Evolutionary conservation across 345 rosid genomes (phyloP).

Genomic region (Crucihimalaya himalaica): DNA sequence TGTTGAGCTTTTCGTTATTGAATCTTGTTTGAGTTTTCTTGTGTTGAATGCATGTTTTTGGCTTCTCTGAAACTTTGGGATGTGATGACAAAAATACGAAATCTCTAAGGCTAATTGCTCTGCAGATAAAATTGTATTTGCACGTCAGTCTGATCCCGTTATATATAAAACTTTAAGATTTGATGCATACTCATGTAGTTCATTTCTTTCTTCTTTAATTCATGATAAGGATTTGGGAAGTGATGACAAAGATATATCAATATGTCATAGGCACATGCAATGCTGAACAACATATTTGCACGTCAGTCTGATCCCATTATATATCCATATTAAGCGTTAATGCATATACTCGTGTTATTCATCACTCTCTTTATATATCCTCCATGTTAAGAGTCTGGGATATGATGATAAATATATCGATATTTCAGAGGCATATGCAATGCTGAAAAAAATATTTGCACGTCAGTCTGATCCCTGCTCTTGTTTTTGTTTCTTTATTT

Average conservation of each 20-base stretch:
- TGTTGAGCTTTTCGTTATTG: neutral
- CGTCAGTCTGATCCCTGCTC: constrained; percentile 60
- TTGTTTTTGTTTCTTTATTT: neutral
- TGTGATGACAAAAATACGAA: constrained; percentile 39
- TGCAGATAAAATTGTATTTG: constrained; percentile 49
- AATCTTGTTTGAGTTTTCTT: neutral
- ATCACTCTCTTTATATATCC: neutral
- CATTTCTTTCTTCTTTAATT: neutral
- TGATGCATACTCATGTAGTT: neutral
- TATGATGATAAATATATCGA: constrained; percentile 42
- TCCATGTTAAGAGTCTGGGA: constrained; percentile 30
- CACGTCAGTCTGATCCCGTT: constrained; percentile 61
- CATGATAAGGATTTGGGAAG: constrained; percentile 37
- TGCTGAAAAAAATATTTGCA: constrained; percentile 57
- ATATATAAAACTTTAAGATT: neutral
- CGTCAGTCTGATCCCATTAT: constrained; percentile 64
- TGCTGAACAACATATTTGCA: constrained; percentile 63
- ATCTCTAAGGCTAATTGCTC: constrained; percentile 33
- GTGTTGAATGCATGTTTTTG: neutral
- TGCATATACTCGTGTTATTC: neutral
- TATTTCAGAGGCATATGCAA: constrained; percentile 40
- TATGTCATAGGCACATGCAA: constrained; percentile 45
- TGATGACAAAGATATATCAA: constrained; percentile 46
- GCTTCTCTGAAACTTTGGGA: constrained; percentile 25
- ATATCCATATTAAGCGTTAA: neutral